These are phyloP conservation scores for Sphaerostilbella broomeana DNA, from an alignment of 2,329 filamentous ascomycete genomes.

Conservation along the genomic window DNA sequence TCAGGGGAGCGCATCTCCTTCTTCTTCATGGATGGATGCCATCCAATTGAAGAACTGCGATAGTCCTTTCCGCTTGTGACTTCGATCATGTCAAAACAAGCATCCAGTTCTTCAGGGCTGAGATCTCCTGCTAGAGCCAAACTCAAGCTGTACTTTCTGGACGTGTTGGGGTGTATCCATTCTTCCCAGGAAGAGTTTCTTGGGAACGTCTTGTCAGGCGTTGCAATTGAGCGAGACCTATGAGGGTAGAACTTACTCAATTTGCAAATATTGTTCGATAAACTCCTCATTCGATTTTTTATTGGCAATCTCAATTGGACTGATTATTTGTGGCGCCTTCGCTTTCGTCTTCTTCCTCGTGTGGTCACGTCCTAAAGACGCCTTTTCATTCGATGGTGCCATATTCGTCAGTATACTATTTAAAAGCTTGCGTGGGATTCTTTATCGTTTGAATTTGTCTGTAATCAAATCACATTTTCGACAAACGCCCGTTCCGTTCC, in stretches of 20 bases:
- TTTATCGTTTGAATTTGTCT: too few relatives aligned
- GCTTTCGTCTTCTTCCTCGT: neutral
- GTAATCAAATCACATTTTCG: too few relatives aligned
- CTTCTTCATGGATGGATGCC: conserved; percentile 55
- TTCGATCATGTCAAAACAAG: conserved; percentile 53
- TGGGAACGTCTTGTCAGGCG: neutral
- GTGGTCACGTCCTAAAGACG: too few relatives aligned
- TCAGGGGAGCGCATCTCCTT: conserved; percentile 62
- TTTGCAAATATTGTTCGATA: conserved; percentile 39
- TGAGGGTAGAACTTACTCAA: too few relatives aligned
- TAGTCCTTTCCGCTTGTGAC: conserved; percentile 60
- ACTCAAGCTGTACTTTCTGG: conserved; percentile 35
- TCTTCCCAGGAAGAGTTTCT: conserved; percentile 25
- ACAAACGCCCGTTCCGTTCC: too few relatives aligned
- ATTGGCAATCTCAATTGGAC: conserved; percentile 44
- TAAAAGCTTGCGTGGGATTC: too few relatives aligned
- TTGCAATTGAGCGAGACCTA: too few relatives aligned
- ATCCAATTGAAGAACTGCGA: conserved; percentile 53
- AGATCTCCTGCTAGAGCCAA: conserved; percentile 38
- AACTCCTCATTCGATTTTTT: conserved; percentile 42
- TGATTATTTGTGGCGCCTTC: conserved; percentile 11
- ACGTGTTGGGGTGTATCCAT: conserved; percentile 48
- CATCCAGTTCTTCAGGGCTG: conserved; percentile 37
- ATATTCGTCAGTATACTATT: too few relatives aligned
- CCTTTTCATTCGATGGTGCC: neutral